A percentile compares a stretch with the other conserved stretches of the same genome.
phyloP scores from a whole-genome alignment of 2,329 filamentous ascomycete genomes.

The Colletotrichum chrysophilum region DNA sequence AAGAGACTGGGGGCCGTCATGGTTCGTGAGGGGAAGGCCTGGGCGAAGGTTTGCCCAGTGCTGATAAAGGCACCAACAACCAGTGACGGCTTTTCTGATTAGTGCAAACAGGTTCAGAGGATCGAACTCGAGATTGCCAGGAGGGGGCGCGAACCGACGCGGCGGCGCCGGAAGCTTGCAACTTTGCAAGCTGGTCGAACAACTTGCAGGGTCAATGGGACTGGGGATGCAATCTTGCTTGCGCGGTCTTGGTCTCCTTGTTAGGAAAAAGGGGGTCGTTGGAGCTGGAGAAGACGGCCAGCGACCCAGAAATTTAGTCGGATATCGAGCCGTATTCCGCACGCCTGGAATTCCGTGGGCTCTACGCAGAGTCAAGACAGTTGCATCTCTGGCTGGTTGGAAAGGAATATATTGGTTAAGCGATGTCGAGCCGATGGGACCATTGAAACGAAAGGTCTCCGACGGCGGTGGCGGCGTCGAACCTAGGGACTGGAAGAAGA shows the following conservation, averaged over 20 bases:
- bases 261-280: slow-evolving; percentile 8
- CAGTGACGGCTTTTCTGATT: background rate
- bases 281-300: background rate
- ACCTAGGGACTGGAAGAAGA: background rate
- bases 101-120: background rate
- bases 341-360: background rate
- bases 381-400: background rate
- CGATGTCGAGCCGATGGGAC: background rate
- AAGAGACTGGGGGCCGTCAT: background rate
- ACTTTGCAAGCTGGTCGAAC: background rate
- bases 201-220: background rate
- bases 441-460: background rate
- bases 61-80: background rate
- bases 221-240: slow-evolving; percentile 14
- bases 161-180: slow-evolving; percentile 15
- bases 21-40: slow-evolving; percentile 10
- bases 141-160: slow-evolving; percentile 17
- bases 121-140: slow-evolving; percentile 2
- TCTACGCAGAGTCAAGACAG: background rate
- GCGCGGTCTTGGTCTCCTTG: slow-evolving; percentile 12
- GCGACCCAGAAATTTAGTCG: background rate
- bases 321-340: slow-evolving; percentile 16
- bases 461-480: background rate
- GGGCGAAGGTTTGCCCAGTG: background rate
- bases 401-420: background rate